These are phyloP conservation scores for Solanum neorickii DNA, from an alignment of 257 asterid species.

Conservation along the genomic window DNA sequence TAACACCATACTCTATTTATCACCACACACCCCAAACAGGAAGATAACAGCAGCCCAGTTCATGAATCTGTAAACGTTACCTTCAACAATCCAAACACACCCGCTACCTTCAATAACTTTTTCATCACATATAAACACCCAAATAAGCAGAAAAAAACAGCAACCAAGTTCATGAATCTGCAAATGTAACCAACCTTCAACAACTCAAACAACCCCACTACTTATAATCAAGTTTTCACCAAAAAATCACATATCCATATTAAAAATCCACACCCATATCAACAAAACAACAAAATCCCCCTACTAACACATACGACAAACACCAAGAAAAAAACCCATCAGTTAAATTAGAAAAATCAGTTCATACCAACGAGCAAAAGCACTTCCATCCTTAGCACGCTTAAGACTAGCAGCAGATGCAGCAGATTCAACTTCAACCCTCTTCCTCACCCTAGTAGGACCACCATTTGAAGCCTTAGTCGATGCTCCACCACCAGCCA, in stretches of 20 bases:
- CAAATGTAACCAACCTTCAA: neutral
- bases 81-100: neutral
- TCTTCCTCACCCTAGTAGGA: constrained; percentile 40
- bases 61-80: neutral
- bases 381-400: constrained; percentile 87
- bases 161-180: no score
- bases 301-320: neutral
- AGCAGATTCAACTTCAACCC: constrained; percentile 53
- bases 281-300: neutral
- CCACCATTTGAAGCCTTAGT: constrained; percentile 13
- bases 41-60: neutral
- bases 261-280: fast-evolving
- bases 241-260: neutral
- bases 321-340: neutral
- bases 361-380: constrained; percentile 64
- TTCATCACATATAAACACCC: neutral
- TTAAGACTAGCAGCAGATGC: constrained; percentile 27
- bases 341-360: neutral
- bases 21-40: no score
- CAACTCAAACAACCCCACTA: neutral
- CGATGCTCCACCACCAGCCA: constrained; percentile 40
- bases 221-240: neutral
- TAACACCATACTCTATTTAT: neutral
- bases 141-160: neutral
- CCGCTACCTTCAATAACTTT: neutral